Evolutionary conservation across 176 grass and related monocot species (phyloP), one percentile per base, ranked within the genome.

Genomic region (Bonia amplexicaulis): DNA sequence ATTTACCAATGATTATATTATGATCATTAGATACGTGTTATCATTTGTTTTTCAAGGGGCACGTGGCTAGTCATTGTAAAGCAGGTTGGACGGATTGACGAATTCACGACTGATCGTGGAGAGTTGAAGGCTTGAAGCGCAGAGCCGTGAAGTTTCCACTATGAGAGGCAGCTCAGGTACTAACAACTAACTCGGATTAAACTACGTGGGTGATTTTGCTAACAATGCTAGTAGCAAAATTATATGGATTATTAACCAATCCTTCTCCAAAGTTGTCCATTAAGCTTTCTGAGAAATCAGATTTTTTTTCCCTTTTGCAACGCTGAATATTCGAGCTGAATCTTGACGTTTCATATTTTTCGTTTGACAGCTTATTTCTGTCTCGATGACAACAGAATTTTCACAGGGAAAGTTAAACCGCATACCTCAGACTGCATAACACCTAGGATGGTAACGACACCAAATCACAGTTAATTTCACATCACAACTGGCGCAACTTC

Each of bases 41-140:
- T 37, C 31, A 37, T 37, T 37, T 37, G 35, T 0, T 37, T 37
- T 37, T 5, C 35, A 37, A 37, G 4, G 4, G 35, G 35, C 35
- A 37, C 35, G 35, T 37, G 35, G 35, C 35, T 37, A 37, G 35
- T 37, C 35, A 37, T 13, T 42, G 41, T 42, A 42, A 42, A 42
- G 41, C 12, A 13, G 46, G 46, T 13, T 47, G 13, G 12, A 46
- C 11, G 1, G 2, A 46, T 12, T 12, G 45, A 90, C 2, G 93
- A 90, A 39, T 71, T 88, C 64, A 95, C 85, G 15, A 95, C 88
- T 20, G 40, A 78, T 19, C 90, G 90, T 57, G 90, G 88, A 14
- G 85, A 92, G 73, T 25, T 92, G 78, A 46, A 46, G 45, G 45
- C 41, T 42, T 9, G 8, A 88, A 95, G 61, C 88, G 29, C 62